Base-by-base conservation (phyloP, 2,329 filamentous ascomycete species). In the Macrophomina tecta region DNA sequence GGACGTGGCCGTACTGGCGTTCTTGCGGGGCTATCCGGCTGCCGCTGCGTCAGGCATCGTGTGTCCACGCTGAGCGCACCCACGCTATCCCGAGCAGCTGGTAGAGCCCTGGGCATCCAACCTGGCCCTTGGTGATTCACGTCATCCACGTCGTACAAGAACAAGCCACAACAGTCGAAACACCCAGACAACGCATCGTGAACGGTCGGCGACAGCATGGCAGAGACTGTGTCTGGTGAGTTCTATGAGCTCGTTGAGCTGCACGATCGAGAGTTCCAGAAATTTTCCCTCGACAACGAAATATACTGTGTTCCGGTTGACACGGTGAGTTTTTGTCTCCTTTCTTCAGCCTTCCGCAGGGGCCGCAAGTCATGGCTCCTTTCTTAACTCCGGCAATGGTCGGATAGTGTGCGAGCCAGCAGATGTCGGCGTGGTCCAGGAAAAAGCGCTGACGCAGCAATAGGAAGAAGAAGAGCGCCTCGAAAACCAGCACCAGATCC, bases 301-400 rank as follows among this genome's bases (percentile, higher is more conserved):
- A 76, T 80, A 69, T 80, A 80, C 69, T 77, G 75, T 60, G 77
- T 78, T 11, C 78, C 78, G 5, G 75, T 79, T 46, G 77, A 76
- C 68, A 71, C 73, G 64, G 74, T 75, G 71, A 23, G 74, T 74
- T 56, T 55, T 36, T 32, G 38, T 38, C 40, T 16, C 32, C 56
- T 34, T 48, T 40, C 28, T 4, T 23, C 48, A 48, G 40, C 32
- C 23, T 46, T 34, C 14, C 42, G 36, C 3, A 32, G 8, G 56
- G 2, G 42, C 1, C 14, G 40, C 56, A 32, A 16, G 28, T 30
- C 30, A 7, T 61, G 40, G 5, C 23, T 40, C 36, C 51, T 42
- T 23, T 30, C 12, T 64, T 23, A n/a, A 8, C 23, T 8, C 14
- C 12, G 51, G 28, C n/a, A 18, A 32, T 51, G 45, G 46, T 45